These are phyloP conservation scores for Aspergillus brunneoviolaceus DNA, from an alignment of 2,329 filamentous ascomycete species.

Conservation along the genomic window DNA sequence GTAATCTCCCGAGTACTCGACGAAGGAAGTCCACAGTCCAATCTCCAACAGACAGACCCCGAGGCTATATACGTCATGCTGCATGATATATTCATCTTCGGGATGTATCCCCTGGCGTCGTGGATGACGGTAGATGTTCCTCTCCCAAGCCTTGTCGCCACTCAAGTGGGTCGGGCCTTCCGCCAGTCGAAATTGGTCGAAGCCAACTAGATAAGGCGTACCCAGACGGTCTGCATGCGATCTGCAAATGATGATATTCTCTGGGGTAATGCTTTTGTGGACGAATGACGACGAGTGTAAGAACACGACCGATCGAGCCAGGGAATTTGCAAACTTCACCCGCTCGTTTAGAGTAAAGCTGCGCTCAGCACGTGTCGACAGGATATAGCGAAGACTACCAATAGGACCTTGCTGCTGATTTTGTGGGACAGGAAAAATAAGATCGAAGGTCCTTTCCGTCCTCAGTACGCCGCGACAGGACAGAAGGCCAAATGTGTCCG, in stretches of 20 bases:
- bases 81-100: slow-evolving; percentile 48
- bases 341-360: slow-evolving; percentile 6
- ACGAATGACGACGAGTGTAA: slow-evolving; percentile 46
- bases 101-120: slow-evolving; percentile 44
- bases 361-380: not conserved
- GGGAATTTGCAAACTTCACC: slow-evolving; percentile 20
- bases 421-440: slow-evolving; percentile 1
- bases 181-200: slow-evolving; percentile 43
- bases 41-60: slow-evolving; percentile 57
- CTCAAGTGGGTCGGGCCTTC: slow-evolving; percentile 30
- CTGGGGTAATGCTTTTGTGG: slow-evolving; percentile 50
- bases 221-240: not conserved
- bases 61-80: slow-evolving; percentile 58
- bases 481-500: not conserved
- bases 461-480: not conserved
- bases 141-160: slow-evolving; percentile 44
- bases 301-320: slow-evolving; percentile 37
- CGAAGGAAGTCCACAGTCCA: slow-evolving; percentile 36
- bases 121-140: slow-evolving; percentile 54
- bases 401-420: not conserved
- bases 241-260: slow-evolving; percentile 25
- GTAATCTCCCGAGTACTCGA: not conserved
- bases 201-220: slow-evolving; percentile 44
- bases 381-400: not conserved
- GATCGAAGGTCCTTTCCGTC: not conserved